These are phyloP conservation scores for Ploettnerulaceae sp. DNA, from an alignment of 2,329 filamentous ascomycete species.

Conservation along the genomic window DNA sequence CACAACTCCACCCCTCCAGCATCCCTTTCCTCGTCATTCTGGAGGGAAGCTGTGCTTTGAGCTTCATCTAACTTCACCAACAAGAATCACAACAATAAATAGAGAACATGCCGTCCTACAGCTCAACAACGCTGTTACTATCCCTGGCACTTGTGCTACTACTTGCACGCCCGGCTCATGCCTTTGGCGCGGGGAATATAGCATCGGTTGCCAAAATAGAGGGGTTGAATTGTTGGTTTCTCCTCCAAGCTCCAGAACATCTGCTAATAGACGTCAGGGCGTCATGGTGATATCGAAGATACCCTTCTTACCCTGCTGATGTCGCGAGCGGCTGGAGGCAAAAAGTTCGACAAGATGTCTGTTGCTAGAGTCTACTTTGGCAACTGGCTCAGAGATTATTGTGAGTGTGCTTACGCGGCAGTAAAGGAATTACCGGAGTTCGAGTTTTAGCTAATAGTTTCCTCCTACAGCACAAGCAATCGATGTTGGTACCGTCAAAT, in stretches of 20 bases:
- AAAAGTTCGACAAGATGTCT: conserved; percentile 84
- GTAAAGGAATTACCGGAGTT: neutral
- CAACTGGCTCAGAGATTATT: conserved; percentile 93
- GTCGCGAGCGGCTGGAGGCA: conserved; percentile 57
- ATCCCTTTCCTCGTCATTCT: neutral
- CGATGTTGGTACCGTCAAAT: conserved; percentile 87
- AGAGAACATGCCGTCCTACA: conserved; percentile 30
- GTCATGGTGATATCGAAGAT: conserved; percentile 91
- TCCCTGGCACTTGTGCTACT: conserved; percentile 55
- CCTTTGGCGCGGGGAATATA: conserved; percentile 88
- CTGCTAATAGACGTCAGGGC: conserved; percentile 46
- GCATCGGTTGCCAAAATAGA: conserved; percentile 75
- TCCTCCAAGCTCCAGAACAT: neutral
- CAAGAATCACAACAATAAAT: conserved; percentile 6
- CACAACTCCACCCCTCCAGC: neutral
- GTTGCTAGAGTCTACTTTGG: conserved; percentile 92
- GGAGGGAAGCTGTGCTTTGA: neutral
- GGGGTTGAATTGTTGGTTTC: conserved; percentile 68
- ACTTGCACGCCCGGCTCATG: conserved; percentile 63
- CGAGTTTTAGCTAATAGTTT: neutral
- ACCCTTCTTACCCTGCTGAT: conserved; percentile 68
- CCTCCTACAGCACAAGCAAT: conserved; percentile 64
- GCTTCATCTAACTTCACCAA: conserved; percentile 7
- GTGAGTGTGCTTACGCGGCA: conserved; percentile 20
- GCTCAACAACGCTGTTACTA: conserved; percentile 27